A percentile compares a stretch with the other conserved stretches of the same genome.
Conservation (phyloP, 495 filamentous ascomycete species). For the Aspergillus cavernicola region DNA sequence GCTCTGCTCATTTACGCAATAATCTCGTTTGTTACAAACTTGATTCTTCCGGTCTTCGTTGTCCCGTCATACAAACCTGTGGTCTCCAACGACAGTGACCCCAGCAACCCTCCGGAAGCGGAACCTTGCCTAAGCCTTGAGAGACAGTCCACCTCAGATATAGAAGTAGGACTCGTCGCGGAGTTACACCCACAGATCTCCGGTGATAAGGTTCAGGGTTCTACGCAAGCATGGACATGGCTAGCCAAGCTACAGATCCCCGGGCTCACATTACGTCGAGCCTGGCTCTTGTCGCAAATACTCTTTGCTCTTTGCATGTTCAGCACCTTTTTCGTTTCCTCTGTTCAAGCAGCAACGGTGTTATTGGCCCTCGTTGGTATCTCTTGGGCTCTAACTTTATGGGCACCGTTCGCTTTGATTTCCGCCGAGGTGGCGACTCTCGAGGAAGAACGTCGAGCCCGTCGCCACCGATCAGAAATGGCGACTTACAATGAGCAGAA, state of each 20-base stretch:
- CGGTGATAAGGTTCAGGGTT: slow-evolving; percentile 1
- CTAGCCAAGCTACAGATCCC: slow-evolving; percentile 64
- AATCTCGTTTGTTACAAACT: slow-evolving; percentile 71
- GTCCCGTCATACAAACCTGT: slow-evolving; percentile 60
- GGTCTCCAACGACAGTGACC: slow-evolving; percentile 1
- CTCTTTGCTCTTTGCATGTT: slow-evolving; percentile 77
- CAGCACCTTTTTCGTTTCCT: slow-evolving; percentile 71
- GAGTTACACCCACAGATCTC: slow-evolving; percentile 27
- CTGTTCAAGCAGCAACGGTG: slow-evolving; percentile 60
- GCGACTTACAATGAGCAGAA: slow-evolving; percentile 3
- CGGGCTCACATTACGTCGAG: slow-evolving; percentile 76
- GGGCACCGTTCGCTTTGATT: slow-evolving; percentile 92
- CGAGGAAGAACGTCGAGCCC: slow-evolving; percentile 62
- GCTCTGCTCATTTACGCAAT: slow-evolving; percentile 85
- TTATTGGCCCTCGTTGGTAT: slow-evolving; percentile 78
- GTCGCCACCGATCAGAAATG: slow-evolving; percentile 32
- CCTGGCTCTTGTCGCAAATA: slow-evolving; percentile 78
- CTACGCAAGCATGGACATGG: slow-evolving; percentile 31
- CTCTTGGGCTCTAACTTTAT: slow-evolving; percentile 83
- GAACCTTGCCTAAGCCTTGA: slow-evolving; percentile 15
- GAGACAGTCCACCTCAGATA: slow-evolving; percentile 31
- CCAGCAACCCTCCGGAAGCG: slow-evolving; percentile 17
- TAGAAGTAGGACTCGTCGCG: slow-evolving; percentile 24
- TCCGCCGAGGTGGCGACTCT: slow-evolving; percentile 78
- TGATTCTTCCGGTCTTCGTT: slow-evolving; percentile 77